A percentile compares a stretch with the other conserved stretches of the same genome.
phyloP scores from a whole-genome alignment of 495 filamentous ascomycete species.

The Hypoxylon lienhwacheense region DNA sequence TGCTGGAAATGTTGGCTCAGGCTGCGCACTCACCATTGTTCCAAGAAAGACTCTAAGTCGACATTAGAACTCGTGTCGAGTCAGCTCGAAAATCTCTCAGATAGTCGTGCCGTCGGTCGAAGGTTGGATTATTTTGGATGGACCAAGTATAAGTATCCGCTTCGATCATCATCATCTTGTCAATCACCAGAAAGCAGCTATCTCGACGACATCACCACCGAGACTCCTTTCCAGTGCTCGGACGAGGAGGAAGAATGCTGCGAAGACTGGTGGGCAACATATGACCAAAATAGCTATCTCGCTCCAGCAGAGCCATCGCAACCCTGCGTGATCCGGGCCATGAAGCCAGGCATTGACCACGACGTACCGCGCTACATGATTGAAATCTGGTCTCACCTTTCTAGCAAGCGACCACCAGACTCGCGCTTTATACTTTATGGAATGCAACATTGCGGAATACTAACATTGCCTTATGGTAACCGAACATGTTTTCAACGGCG shows the following conservation, averaged over 20 bases:
- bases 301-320: neutral
- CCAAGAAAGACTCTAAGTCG: neutral
- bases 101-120: neutral
- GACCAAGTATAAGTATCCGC: neutral
- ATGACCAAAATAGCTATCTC: too few species aligned
- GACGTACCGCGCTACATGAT: conserved; percentile 1
- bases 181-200: neutral
- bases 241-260: neutral
- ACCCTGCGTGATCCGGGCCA: neutral
- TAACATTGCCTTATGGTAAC: neutral
- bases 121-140: neutral
- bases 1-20: neutral
- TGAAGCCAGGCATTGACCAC: neutral
- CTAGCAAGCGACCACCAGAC: neutral
- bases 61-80: neutral
- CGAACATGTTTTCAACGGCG: neutral
- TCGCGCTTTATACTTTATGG: neutral
- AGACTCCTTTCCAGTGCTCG: neutral
- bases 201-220: too few species aligned
- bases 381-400: neutral
- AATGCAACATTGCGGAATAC: neutral
- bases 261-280: too few species aligned
- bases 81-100: neutral
- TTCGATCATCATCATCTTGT: too few species aligned
- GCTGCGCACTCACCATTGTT: neutral